A percentile compares a stretch with the other conserved stretches of the same genome.
These are phyloP conservation scores for Polychaeton citri DNA, from an alignment of 2,329 filamentous ascomycete genomes.

Conservation along the genomic window DNA sequence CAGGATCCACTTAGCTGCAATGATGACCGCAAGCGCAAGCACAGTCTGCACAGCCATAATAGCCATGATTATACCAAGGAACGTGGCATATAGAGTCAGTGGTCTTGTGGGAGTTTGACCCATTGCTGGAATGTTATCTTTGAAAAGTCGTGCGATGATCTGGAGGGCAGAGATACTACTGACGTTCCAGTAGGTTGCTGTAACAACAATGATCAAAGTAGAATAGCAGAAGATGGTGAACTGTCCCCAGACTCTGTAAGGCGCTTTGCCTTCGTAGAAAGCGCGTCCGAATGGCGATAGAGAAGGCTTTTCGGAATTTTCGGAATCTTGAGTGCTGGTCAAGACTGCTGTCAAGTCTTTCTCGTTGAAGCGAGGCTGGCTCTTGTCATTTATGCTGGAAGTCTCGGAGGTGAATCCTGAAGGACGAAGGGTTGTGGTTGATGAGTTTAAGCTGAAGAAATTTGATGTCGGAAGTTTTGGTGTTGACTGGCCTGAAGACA, in stretches of 20 bases:
- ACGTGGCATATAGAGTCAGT: conserved; percentile 28
- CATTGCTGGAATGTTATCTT: conserved; percentile 11
- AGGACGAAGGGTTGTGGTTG: conserved; percentile 14
- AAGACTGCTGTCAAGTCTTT: background rate
- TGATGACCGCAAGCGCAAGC: conserved; percentile 30
- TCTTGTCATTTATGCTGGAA: conserved; percentile 8
- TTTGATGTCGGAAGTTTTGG: conserved; percentile 2
- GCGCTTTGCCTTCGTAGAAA: conserved; percentile 39
- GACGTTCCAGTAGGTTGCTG: conserved; percentile 39
- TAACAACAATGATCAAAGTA: conserved; percentile 31
- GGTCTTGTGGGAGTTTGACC: conserved; percentile 16
- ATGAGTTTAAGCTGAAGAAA: conserved; percentile 13
- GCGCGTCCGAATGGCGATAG: conserved; percentile 41
- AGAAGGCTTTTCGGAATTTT: conserved; percentile 1
- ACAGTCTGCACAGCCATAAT: conserved; percentile 32
- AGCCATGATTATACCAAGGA: conserved; percentile 27
- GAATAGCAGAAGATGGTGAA: conserved; percentile 39
- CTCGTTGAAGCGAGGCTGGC: conserved; percentile 2
- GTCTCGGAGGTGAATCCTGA: conserved; percentile 8
- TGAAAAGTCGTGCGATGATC: conserved; percentile 21
- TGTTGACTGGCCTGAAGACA: background rate
- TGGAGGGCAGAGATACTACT: conserved; percentile 36
- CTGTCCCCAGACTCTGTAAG: conserved; percentile 38
- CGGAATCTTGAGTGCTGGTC: background rate
- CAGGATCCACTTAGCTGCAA: conserved; percentile 39